Evolutionary conservation across 768 basidiomycete genomes (phyloP), one percentile per base, ranked within the genome.

Genomic region (Dentipellis sp.): DNA sequence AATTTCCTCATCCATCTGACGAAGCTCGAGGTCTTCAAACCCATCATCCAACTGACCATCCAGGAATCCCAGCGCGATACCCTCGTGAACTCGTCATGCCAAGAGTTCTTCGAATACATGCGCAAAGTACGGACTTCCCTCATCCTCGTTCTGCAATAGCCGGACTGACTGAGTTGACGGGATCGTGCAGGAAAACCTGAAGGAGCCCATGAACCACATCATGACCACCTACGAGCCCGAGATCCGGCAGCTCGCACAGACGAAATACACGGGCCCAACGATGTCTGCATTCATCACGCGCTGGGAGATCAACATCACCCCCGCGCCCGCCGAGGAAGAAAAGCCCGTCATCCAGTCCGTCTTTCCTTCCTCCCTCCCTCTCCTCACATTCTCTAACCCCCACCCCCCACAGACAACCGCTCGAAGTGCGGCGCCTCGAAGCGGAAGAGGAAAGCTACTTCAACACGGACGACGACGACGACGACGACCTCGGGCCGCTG

Each of bases 51-150:
- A 58, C 73, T 97, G 58, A 86, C 91, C n/a, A 66, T 86, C 29
- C 80, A 81, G 58, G 94, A 97, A 70, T 87, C 88, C 36, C 74
- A 78, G 53, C 78, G 91, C 56, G 97, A 99, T 69, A 99, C 94
- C 71, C 78, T 99, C 58, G 74, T 99, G 54, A 90, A 87, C 63
- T 94, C 93, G 64, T 91, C 94, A 39, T 97, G 93, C 75, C 87
- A 97, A 68, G 97, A 98, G 68, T 88, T 90, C 60, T 94, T 98
- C 64, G 97, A 99, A 63, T 79, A 82, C 62, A 88, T 98, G 69
- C 84, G 93, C 54, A 80, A 83, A 73, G 94, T 94, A 59, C 59
- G 81, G 29, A 70, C 17, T 48, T 42, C 40, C 3, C 0, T 40
- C 46, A 62, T 1, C n/a, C 17, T 54, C 16, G 21, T 40, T 35